Conservation (phyloP, 352 stramenopile genomes). For the Globisporangium parvum region DNA sequence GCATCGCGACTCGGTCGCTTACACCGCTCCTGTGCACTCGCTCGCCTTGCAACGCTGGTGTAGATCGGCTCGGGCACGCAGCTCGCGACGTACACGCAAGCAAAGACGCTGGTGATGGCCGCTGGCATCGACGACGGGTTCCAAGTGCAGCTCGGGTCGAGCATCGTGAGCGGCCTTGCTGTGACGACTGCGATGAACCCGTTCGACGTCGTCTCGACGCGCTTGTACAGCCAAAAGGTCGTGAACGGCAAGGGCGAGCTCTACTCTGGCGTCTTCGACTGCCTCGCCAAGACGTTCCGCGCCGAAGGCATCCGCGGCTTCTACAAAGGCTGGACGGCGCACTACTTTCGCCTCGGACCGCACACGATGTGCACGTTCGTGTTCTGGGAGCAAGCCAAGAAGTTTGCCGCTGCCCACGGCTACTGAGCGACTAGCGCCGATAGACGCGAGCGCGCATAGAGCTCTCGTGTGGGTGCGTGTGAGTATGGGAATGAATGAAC, state of each 20-base stretch:
- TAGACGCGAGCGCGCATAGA: neutral
- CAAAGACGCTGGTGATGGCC: conserved; percentile 76
- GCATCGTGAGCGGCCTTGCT: conserved; percentile 68
- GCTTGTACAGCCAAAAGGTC: conserved; percentile 84
- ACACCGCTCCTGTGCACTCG: no score
- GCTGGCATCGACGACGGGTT: conserved; percentile 70
- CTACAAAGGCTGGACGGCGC: conserved; percentile 84
- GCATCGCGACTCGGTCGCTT: no score
- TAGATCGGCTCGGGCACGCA: conserved; percentile 83
- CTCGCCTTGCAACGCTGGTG: neutral
- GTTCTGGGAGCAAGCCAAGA: conserved; percentile 84
- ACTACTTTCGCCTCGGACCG: conserved; percentile 83
- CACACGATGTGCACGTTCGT: conserved; percentile 86
- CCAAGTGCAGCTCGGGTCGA: conserved; percentile 72
- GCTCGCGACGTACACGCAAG: conserved; percentile 78
- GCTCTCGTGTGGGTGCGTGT: neutral
- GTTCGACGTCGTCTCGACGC: conserved; percentile 84
- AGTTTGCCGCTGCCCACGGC: conserved; percentile 49
- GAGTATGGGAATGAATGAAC: neutral
- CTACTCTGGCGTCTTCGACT: conserved; percentile 73
- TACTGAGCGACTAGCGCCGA: conserved; percentile 36
- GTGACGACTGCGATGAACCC: conserved; percentile 87
- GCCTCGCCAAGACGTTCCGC: conserved; percentile 73
- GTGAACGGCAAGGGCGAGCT: conserved; percentile 81
- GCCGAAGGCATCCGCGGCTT: conserved; percentile 74